Percentiles rank a stretch among this genome's conserved stretches.
Evolutionary conservation across 2,329 filamentous ascomycete genomes (phyloP).

Genomic region (Lasiodiplodia gonubiensis): DNA sequence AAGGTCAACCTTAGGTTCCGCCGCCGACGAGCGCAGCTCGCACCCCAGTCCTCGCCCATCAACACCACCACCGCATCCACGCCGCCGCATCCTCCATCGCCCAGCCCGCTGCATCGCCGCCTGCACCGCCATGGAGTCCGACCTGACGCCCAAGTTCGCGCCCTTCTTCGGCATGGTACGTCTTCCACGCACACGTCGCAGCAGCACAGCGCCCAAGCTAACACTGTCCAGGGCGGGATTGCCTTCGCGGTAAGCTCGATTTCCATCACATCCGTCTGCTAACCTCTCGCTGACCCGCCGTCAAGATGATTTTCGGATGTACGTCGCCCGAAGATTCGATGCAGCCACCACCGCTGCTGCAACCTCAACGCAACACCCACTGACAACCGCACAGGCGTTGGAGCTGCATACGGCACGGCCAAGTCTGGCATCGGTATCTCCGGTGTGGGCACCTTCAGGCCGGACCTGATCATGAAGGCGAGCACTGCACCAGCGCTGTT

Average conservation of each 20-base stretch:
- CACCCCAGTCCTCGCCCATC: conserved; percentile 13
- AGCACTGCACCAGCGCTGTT: conserved; percentile 29
- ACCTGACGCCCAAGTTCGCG: conserved; percentile 78
- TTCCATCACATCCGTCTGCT: conserved; percentile 32
- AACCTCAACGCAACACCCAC: conserved; percentile 26
- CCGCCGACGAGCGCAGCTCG: conserved; percentile 7
- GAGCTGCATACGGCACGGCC: conserved; percentile 85
- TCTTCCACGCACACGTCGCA: conserved; percentile 32
- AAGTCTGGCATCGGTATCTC: conserved; percentile 89
- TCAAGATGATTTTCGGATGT: conserved; percentile 81
- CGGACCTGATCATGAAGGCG: conserved; percentile 92
- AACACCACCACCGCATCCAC: conserved; percentile 15
- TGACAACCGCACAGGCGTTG: conserved; percentile 58
- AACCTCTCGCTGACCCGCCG: conserved; percentile 26
- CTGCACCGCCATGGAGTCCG: conserved; percentile 45
- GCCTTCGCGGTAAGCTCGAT: conserved; percentile 64
- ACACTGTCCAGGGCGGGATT: conserved; percentile 69
- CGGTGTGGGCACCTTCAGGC: conserved; percentile 82
- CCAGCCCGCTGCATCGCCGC: background rate
- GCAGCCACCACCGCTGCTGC: background rate
- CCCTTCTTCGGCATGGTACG: conserved; percentile 88
- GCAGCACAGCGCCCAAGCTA: conserved; percentile 37
- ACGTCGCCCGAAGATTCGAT: conserved; percentile 46
- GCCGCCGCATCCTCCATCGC: conserved; percentile 2
- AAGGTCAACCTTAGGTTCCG: conserved; percentile 9